Evolutionary conservation across 176 grass and related monocot species (phyloP).

Genomic region (Oryza brachyantha): DNA sequence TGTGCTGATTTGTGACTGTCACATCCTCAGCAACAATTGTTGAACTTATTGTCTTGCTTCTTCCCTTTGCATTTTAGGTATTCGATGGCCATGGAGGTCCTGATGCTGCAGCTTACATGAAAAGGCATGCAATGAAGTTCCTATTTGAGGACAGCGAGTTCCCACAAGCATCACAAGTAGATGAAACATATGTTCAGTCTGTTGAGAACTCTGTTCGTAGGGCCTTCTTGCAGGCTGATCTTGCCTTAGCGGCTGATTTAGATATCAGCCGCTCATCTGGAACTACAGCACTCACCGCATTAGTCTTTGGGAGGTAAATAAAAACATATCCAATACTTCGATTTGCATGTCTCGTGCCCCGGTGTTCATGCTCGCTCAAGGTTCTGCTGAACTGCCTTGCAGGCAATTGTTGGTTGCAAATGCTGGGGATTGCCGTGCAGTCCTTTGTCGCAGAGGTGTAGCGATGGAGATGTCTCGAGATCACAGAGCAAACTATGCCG

Average conservation of each 20-base stretch:
- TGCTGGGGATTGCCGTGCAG: conserved; percentile 80
- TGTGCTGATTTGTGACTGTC: background rate
- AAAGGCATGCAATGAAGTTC: conserved; percentile 76
- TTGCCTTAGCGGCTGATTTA: conserved; percentile 56
- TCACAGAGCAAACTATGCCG: conserved; percentile 54
- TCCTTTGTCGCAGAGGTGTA: conserved; percentile 70
- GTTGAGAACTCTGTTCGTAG: conserved; percentile 53
- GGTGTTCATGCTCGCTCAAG: background rate
- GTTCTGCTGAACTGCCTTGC: background rate
- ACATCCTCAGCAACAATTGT: background rate
- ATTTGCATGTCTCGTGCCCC: background rate
- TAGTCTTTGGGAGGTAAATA: conserved; percentile 71
- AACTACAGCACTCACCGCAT: conserved; percentile 70
- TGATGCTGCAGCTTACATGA: conserved; percentile 88
- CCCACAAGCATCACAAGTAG: conserved; percentile 53
- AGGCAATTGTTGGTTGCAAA: conserved; percentile 91
- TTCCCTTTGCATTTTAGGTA: conserved; percentile 43
- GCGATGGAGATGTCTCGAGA: conserved; percentile 85
- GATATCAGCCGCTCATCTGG: conserved; percentile 74
- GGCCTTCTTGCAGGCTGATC: conserved; percentile 71
- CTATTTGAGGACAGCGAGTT: conserved; percentile 78
- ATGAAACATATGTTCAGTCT: conserved; percentile 48
- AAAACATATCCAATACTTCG: background rate
- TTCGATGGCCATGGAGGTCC: conserved; percentile 95
- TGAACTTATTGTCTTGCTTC: background rate